Conservation (phyloP, 495 filamentous ascomycete species). For the Baudoinia panamericana region DNA sequence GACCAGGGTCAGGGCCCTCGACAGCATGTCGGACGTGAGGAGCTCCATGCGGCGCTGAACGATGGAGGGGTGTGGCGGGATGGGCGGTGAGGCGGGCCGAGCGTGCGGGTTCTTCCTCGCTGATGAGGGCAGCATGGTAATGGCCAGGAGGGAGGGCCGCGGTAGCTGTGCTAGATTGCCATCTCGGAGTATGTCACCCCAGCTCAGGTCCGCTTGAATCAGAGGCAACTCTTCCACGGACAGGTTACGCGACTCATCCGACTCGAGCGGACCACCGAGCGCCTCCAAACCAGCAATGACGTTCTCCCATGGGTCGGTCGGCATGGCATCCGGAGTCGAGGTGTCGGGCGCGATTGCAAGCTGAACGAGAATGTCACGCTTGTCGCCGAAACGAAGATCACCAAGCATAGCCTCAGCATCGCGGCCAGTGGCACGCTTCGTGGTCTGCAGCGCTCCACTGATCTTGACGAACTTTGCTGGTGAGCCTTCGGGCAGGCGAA, state of each 20-base stretch:
- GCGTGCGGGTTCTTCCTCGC: slow-evolving; percentile 44
- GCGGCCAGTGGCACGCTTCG: slow-evolving; percentile 90
- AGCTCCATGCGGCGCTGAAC: slow-evolving; percentile 97
- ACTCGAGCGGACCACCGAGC: slow-evolving; percentile 77
- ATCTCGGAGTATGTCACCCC: slow-evolving; percentile 88
- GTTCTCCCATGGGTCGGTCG: slow-evolving; percentile 93
- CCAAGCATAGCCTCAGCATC: slow-evolving; percentile 90
- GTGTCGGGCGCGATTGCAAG: slow-evolving; percentile 86
- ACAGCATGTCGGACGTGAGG: slow-evolving; percentile 96
- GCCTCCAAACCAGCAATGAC: slow-evolving; percentile 93
- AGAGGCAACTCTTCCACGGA: slow-evolving; percentile 93
- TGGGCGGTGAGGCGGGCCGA: slow-evolving; percentile 60
- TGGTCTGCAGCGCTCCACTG: slow-evolving; percentile 89
- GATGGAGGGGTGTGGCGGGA: slow-evolving; percentile 88
- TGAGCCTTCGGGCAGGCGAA: slow-evolving; percentile 87
- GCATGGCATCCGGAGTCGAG: slow-evolving; percentile 68
- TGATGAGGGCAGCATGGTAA: slow-evolving; percentile 86
- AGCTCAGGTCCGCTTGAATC: slow-evolving; percentile 88
- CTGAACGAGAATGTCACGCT: slow-evolving; percentile 92
- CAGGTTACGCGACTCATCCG: slow-evolving; percentile 67
- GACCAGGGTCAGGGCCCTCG: slow-evolving; percentile 78
- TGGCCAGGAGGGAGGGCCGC: slow-evolving; percentile 84
- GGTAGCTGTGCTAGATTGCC: slow-evolving; percentile 77
- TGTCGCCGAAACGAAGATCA: slow-evolving; percentile 92
- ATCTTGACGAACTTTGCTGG: slow-evolving; percentile 98